Percentiles rank a stretch among this genome's conserved stretches.
These are phyloP conservation scores for Saraca asoca DNA, from an alignment of 331 rosid genomes.

Conservation along the genomic window DNA sequence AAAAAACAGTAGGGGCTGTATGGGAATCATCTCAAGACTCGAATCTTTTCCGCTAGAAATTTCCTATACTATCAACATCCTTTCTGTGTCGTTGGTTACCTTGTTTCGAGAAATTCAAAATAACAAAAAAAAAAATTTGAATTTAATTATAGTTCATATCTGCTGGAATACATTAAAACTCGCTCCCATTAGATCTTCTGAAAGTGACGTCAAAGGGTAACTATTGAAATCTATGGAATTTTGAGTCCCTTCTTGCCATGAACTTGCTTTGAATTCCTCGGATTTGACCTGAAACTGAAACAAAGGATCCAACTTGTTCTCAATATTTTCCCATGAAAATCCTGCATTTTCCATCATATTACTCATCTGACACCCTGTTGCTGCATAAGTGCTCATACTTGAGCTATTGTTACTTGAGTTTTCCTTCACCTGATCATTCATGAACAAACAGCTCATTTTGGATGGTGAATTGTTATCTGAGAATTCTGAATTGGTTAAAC, in stretches of 20 bases:
- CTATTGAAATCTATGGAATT: conserved; percentile 67
- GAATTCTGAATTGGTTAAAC: conserved; percentile 70
- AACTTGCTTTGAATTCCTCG: conserved; percentile 59
- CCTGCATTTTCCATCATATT: conserved; percentile 48
- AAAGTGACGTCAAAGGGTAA: conserved; percentile 77
- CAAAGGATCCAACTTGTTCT: conserved; percentile 64
- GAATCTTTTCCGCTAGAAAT: conserved; percentile 52
- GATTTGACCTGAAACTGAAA: conserved; percentile 65
- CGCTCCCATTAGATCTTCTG: conserved; percentile 69
- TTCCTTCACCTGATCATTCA: conserved; percentile 61
- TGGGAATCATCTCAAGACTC: conserved; percentile 32
- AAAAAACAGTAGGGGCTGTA: conserved; percentile 21
- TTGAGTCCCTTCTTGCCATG: conserved; percentile 67
- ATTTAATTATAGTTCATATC: conserved; percentile 69
- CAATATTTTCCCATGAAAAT: conserved; percentile 57
- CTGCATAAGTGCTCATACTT: conserved; percentile 55
- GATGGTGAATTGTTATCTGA: conserved; percentile 69
- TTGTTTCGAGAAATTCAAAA: conserved; percentile 28
- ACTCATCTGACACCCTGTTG: conserved; percentile 47
- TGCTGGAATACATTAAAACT: conserved; percentile 86
- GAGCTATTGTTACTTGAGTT: conserved; percentile 78
- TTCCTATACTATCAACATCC: conserved; percentile 69
- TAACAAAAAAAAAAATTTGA: conserved; percentile 11
- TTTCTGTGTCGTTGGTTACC: conserved; percentile 37
- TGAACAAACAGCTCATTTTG: conserved; percentile 50